Base-by-base conservation (phyloP, 352 stramenopile species). In the Aphanomyces invadans region DNA sequence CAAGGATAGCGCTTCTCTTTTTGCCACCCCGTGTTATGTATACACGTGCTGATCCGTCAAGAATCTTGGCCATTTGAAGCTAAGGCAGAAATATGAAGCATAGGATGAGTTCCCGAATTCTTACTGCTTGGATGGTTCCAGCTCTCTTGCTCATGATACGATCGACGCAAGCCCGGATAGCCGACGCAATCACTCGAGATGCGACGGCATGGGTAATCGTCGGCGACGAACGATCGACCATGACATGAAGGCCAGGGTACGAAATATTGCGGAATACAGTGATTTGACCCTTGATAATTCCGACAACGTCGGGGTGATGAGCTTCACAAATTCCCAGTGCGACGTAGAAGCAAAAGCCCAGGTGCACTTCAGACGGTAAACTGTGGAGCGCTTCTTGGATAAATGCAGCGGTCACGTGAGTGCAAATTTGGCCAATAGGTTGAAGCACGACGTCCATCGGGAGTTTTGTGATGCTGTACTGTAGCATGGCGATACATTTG, bases 261-360 rank as follows among this genome's bases (percentile, higher is more conserved):
- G 49, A 29, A 21, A 4, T 21, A 11, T 57, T 38, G 21, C 49
- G 25, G 23, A 57, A 36, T 19, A 26, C 49, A 23, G 49, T 39
- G 25, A 57, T 29, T 32, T 38, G 49, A 32, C 7, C 17, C 5
- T 32, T 29, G 29, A n/a, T 38, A 19, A 57, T n/a, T 4, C 7
- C 29, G 5, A 57, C 49, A 32, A 57, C 9, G 11, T 21, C 49
- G 29, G 21, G 49, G 7, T 29, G 5, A 26, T 57, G 10, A n/a
- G 11, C 11, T 5, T 33, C 29, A 44, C 60, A 59, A 21, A 67
- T 67, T 2, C 38, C 42, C 28, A 67, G 25, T 7, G 46, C 60
- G 23, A 67, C 60, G 21, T 42, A 67, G 32, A 56, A 67, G 15
- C 38, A 57, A 59, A 67, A 67, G 1, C n/a, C 46, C 11, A 67